Base-by-base conservation (phyloP, 1,139 yeast genomes). In the Meyerozyma guilliermondii region DNA sequence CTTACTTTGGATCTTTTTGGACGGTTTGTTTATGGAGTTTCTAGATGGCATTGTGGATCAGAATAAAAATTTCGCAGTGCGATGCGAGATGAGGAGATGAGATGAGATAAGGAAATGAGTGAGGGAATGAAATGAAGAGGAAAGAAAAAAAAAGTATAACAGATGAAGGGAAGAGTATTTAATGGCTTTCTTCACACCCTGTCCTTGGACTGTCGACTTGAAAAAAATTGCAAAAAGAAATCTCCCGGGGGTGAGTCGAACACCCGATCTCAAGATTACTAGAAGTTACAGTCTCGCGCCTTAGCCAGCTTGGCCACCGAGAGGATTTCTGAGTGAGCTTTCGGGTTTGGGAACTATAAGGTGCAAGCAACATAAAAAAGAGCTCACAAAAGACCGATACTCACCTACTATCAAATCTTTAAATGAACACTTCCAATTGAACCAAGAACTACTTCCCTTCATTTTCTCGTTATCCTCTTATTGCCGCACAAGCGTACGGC, bases 1-100 rank as follows among this genome's bases (percentile, higher is more conserved):
- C 45, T 74, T 74, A 44, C 81, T 71, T 49, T 66, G 69, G 37
- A 79, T 68, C 51, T 78, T 78, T 52, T 78, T 78, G 63, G 83
- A 85, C 42, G 94, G 95, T 63, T 82, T 86, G 63, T 87, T 87
- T 52, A 87, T 74, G 41, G 88, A 76, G 71, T 86, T 85, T 66
- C 78, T 83, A 22, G 89, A 81, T 35, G 94, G 91, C 95, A 86
- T 86, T 23, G 28, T 40, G 11, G 27, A 13, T 24, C 16, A 33
- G 16, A 33, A 33, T 33, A 20, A 33, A 33, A 33, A 18, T 18
- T 33, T 33, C 36, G 36, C 36, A 10, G 20, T 17, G 36, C 23
- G 36, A 33, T 33, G 36, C 23, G 24, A 10, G 24, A 33, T 18
- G 13, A 17, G 24, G 18, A 33, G 24, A 20, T 20, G 24, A 13